Conservation (phyloP, 306 rosid genomes). For the Clitoria ternatea region DNA sequence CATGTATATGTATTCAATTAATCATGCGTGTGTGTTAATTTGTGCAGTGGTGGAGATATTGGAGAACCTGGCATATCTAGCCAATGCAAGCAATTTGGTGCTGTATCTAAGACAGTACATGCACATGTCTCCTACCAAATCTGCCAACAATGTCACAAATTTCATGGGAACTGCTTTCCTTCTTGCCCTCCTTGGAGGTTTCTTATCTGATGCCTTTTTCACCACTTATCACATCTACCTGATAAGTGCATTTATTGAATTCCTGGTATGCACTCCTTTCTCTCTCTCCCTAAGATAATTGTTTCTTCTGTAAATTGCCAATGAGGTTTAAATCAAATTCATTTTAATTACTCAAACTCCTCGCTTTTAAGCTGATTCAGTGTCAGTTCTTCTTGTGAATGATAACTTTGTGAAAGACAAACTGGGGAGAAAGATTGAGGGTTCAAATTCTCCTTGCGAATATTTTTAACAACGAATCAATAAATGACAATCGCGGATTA, state of each 20-base stretch:
- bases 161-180: constrained; percentile 98
- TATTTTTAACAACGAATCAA: too few species aligned
- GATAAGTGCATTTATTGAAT: constrained; percentile 72
- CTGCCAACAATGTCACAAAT: constrained; percentile 84
- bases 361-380: too few species aligned
- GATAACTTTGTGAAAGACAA: too few species aligned
- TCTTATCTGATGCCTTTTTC: constrained; percentile 81
- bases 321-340: too few species aligned
- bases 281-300: neutral
- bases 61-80: constrained; percentile 88
- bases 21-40: neutral
- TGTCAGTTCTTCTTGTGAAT: too few species aligned
- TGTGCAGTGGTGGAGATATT: constrained; percentile 76
- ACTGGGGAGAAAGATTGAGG: too few species aligned
- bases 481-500: too few species aligned
- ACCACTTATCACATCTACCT: constrained; percentile 78
- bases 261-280: constrained; percentile 49
- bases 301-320: too few species aligned
- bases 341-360: too few species aligned
- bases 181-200: constrained; percentile 94
- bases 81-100: constrained; percentile 97
- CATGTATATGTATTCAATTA: too few species aligned
- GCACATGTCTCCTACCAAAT: constrained; percentile 79
- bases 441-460: too few species aligned
- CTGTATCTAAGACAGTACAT: constrained; percentile 48